Conservation (phyloP, 768 basidiomycete genomes). For the Mrakia gelida region DNA sequence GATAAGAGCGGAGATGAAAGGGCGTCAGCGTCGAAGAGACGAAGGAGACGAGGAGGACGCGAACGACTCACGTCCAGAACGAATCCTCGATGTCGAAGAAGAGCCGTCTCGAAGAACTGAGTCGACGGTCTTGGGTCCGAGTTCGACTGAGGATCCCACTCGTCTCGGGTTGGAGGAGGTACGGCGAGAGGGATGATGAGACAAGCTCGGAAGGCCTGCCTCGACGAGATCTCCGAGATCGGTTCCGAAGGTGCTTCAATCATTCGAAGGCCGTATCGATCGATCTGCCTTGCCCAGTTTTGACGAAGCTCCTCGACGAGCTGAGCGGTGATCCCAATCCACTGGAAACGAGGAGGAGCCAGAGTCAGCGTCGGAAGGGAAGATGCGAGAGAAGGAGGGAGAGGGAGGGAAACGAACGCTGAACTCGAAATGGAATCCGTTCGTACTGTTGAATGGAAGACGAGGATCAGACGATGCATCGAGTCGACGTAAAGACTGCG, state of each 20-base stretch:
- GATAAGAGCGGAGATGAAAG: neutral
- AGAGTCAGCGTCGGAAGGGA: neutral
- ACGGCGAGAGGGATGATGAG: constrained; percentile 74
- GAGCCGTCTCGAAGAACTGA: constrained; percentile 49
- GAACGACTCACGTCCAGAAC: constrained; percentile 29
- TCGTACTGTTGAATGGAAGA: neutral
- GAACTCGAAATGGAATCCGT: constrained; percentile 83
- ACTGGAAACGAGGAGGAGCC: constrained; percentile 41
- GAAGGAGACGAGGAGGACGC: neutral
- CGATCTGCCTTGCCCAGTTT: constrained; percentile 23
- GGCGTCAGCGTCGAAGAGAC: neutral
- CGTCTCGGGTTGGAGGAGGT: constrained; percentile 56
- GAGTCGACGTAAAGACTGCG: too few relatives aligned
- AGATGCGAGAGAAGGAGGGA: neutral
- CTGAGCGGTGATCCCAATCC: constrained; percentile 91
- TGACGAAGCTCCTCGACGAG: constrained; percentile 60
- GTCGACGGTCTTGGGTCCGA: constrained; percentile 54
- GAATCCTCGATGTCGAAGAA: constrained; percentile 21
- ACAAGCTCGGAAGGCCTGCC: constrained; percentile 88
- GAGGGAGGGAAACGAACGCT: constrained; percentile 46
- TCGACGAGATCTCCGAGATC: constrained; percentile 76
- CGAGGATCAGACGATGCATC: neutral
- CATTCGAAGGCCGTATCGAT: constrained; percentile 26
- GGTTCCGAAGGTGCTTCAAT: constrained; percentile 72
- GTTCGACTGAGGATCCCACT: constrained; percentile 58